Evolutionary conservation across 2,329 filamentous ascomycete species (phyloP).

Genomic region (Chrysoporthe deuterocubensis): DNA sequence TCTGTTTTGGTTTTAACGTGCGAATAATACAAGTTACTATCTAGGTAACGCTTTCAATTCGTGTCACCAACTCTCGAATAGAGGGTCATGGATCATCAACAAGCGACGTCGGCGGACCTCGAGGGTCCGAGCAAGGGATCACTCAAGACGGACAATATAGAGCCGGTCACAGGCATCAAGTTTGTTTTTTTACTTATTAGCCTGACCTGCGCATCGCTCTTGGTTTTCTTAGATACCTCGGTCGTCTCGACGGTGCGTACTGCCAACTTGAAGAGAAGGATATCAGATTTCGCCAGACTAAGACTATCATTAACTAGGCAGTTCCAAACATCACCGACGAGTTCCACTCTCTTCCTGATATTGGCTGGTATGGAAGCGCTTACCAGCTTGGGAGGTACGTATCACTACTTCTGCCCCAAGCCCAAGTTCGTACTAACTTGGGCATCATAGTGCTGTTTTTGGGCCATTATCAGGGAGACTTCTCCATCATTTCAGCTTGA

Average conservation of each 20-base stretch:
- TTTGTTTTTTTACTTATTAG: constrained; percentile 6
- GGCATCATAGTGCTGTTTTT: background rate
- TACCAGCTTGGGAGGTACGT: constrained; percentile 38
- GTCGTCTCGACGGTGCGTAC: constrained; percentile 11
- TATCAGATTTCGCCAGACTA: constrained; percentile 14
- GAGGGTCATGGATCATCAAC: background rate
- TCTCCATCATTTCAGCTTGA: constrained; percentile 19
- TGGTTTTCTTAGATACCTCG: constrained; percentile 17
- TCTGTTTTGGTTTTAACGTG: background rate
- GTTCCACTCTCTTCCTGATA: constrained; percentile 46
- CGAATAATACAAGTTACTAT: background rate
- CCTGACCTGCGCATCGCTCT: constrained; percentile 10
- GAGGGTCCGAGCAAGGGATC: background rate
- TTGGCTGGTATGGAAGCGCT: constrained; percentile 50
- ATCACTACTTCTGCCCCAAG: background rate
- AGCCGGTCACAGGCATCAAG: constrained; percentile 14
- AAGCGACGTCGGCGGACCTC: background rate
- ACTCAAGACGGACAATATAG: background rate
- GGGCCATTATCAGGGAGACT: background rate
- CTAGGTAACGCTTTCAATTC: background rate
- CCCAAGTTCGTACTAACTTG: background rate
- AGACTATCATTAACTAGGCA: constrained; percentile 43
- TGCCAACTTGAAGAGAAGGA: background rate
- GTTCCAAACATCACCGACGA: constrained; percentile 45
- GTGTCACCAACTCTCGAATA: background rate